Evolutionary conservation across 139 green algal genomes (phyloP).

Genomic region (Chlorella sp.): DNA sequence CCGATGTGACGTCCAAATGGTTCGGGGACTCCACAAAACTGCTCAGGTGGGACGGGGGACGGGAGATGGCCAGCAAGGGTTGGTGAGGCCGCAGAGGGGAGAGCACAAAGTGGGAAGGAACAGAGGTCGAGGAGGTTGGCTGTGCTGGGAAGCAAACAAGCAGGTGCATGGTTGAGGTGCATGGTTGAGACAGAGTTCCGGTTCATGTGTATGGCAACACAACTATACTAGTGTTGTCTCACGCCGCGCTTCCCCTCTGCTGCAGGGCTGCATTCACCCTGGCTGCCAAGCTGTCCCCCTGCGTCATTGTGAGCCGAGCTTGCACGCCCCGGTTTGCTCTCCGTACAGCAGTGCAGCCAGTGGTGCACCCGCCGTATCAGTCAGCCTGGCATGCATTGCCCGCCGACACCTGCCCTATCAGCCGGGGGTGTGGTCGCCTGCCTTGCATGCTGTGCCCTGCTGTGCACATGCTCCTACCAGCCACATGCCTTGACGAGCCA

Average conservation of each 20-base stretch:
- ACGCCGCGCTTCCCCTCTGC: neutral
- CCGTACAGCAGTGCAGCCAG: no score
- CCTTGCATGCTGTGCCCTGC: no score
- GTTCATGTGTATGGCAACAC: neutral
- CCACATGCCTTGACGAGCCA: no score
- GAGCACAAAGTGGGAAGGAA: no score
- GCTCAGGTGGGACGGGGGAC: neutral
- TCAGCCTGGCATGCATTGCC: no score
- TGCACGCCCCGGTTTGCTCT: no score
- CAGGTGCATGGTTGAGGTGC: neutral
- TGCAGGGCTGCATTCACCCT: slow-evolving; percentile 53
- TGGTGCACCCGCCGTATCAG: no score
- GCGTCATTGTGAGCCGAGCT: slow-evolving; percentile 68
- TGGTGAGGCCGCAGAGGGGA: neutral
- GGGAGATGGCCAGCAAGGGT: neutral
- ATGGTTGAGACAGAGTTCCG: slow-evolving; percentile 12
- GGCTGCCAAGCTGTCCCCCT: slow-evolving; percentile 62
- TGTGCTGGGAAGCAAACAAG: neutral
- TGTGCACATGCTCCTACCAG: no score
- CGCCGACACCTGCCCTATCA: no score
- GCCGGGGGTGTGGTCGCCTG: no score
- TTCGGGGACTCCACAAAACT: slow-evolving; percentile 31
- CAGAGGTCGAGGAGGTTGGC: neutral
- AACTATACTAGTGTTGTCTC: neutral
- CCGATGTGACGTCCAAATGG: slow-evolving; percentile 32